Base-by-base conservation (phyloP, 148 eudicot genomes). In the Amaranthus palmeri region DNA sequence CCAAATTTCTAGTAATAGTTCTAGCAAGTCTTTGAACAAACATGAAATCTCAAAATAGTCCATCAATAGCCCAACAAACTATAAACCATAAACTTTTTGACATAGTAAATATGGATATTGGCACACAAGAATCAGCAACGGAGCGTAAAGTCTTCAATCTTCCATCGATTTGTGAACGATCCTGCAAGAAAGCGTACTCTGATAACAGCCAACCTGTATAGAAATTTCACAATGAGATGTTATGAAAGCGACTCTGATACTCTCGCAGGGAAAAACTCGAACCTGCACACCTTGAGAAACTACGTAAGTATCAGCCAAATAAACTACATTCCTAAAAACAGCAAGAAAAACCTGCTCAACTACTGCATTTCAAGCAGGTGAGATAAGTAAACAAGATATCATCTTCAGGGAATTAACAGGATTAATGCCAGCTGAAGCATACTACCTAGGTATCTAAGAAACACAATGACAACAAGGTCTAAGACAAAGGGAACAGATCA, bases 231-330 rank as follows among this genome's bases (percentile, higher is more conserved):
- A 61, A 83, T 85, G 85, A 91, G 89, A 87, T 71, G 86, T 86
- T 61, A 81, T 76, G 80, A 74, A 77, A 81, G 73, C 53, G 77
- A 76, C 81, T 65, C 77, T 75, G 80, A 87, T 25, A 80, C 75
- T 69, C 79, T 61, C 83, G 84, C 88, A 86, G 89, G 88, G 68
- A 56, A 83, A 84, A 83, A 86, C 89, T 93, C 87, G 87, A 86
- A 85, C 93, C 97, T 91, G 97, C 93, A 91, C 79, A 79, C 81
- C 97, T 91, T 53, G 71, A 65, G 73, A 81, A 78, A 54, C 72
- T 75, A 76, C 44, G 82, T 86, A 79, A 89, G 88, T 43, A 8
- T 44, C 36, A 60, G 43, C 36, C 13, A 76, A 58, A 66, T 50
- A 14, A 47, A 63, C 65, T 41, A 72, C 15, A 51, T 49, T 44